Evolutionary conservation across 179 eudicot genomes (phyloP).

Genomic region (Silene noctiflora): DNA sequence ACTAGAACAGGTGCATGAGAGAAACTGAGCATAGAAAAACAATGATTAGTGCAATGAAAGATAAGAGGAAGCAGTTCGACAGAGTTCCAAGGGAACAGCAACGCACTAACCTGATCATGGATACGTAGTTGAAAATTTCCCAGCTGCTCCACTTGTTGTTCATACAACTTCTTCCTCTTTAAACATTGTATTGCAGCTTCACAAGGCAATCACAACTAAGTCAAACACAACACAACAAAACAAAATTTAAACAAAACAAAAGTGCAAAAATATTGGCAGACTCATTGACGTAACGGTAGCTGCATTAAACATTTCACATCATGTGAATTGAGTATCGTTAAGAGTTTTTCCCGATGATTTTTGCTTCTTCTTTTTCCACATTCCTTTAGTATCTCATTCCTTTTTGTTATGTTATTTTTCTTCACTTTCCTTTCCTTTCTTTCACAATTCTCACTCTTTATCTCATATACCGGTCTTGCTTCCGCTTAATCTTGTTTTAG

Average conservation of each 20-base stretch:
- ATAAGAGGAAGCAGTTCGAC: neutral
- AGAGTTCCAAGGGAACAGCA: neutral
- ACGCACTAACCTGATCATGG: conserved; percentile 42
- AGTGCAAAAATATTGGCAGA: neutral
- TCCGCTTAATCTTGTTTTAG: neutral
- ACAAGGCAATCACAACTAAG: conserved; percentile 12
- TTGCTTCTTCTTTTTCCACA: neutral
- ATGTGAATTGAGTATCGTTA: neutral
- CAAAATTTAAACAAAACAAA: neutral
- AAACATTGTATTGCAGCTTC: conserved; percentile 46
- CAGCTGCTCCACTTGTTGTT: conserved; percentile 46
- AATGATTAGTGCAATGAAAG: neutral
- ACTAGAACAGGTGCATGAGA: neutral
- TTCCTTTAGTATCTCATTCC: neutral
- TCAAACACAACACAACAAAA: neutral
- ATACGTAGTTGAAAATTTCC: conserved; percentile 43
- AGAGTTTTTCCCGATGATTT: neutral
- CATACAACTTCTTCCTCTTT: conserved; percentile 42
- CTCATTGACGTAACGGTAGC: neutral
- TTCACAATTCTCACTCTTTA: neutral
- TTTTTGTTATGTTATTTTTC: neutral
- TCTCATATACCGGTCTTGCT: neutral
- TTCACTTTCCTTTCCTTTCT: neutral
- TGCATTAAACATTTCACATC: neutral
- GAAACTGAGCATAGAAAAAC: neutral